A percentile compares a stretch with the other conserved stretches of the same genome.
phyloP scores from a whole-genome alignment of 2,329 filamentous ascomycete genomes.

The Metarhizium album region DNA sequence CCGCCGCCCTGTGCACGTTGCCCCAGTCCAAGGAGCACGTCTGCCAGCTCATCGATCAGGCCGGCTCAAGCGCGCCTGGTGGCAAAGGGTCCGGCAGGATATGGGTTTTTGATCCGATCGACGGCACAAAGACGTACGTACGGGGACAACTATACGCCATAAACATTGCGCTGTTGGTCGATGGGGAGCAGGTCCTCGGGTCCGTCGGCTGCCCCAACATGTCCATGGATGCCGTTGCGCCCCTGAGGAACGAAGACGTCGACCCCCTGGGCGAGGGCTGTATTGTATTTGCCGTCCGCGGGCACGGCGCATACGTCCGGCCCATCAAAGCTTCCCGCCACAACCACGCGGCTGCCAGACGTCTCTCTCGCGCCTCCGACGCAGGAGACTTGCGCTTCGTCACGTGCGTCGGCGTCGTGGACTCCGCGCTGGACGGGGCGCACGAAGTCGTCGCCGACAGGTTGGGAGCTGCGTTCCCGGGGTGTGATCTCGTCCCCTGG shows the following conservation, averaged over 20 bases:
- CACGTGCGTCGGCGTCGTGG: slow-evolving; percentile 33
- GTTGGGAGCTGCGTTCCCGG: slow-evolving; percentile 33
- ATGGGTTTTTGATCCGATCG: slow-evolving; percentile 52
- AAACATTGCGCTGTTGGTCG: slow-evolving; percentile 42
- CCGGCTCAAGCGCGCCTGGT: slow-evolving; percentile 29
- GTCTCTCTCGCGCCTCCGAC: slow-evolving; percentile 21
- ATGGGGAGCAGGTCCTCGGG: slow-evolving; percentile 37
- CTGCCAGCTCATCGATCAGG: slow-evolving; percentile 43
- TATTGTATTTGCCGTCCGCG: slow-evolving; percentile 39
- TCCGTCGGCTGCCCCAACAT: slow-evolving; percentile 39
- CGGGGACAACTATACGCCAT: slow-evolving; percentile 44
- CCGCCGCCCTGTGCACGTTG: slow-evolving; percentile 16
- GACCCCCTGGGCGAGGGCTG: slow-evolving; percentile 34
- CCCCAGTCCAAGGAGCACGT: slow-evolving; percentile 32
- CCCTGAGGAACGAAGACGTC: slow-evolving; percentile 32
- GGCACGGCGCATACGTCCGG: slow-evolving; percentile 36
- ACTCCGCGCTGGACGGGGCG: slow-evolving; percentile 36
- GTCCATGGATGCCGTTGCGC: slow-evolving; percentile 25
- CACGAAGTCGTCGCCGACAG: slow-evolving; percentile 33
- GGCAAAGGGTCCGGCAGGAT: slow-evolving; percentile 26
- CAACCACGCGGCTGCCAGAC: slow-evolving; percentile 15
- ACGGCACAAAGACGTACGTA: slow-evolving; percentile 48
- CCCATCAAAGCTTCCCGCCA: slow-evolving; percentile 21
- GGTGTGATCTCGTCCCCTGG: slow-evolving; percentile 45
- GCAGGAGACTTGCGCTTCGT: slow-evolving; percentile 28